Conservation (phyloP, 2,329 filamentous ascomycete species). For the Cordyceps fumosorosea region DNA sequence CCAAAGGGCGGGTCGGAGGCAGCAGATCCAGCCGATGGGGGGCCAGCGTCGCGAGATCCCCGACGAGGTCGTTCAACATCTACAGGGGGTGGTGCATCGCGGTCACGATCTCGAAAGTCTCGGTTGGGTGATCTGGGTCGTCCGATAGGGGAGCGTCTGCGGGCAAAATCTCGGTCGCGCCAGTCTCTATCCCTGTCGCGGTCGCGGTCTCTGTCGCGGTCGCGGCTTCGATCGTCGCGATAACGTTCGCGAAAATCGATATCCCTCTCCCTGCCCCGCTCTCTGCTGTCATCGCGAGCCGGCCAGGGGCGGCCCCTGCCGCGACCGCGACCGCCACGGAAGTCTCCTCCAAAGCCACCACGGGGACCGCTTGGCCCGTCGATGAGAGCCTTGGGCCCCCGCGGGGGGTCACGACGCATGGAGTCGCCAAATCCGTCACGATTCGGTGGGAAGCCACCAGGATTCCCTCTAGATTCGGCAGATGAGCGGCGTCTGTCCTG, state of each 20-base stretch:
- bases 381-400: slow-evolving; percentile 73
- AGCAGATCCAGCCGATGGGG: slow-evolving; percentile 63
- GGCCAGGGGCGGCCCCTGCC: slow-evolving; percentile 53
- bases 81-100: slow-evolving; percentile 53
- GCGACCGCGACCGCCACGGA: slow-evolving; percentile 46
- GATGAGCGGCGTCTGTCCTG: slow-evolving; percentile 65
- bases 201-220: slow-evolving; percentile 53
- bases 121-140: slow-evolving; percentile 60
- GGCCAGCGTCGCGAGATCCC: slow-evolving; percentile 62
- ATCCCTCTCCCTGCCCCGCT: slow-evolving; percentile 54
- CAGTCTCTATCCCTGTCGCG: slow-evolving; percentile 45
- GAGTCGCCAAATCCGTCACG: slow-evolving; percentile 53
- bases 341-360: slow-evolving; percentile 59
- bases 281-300: slow-evolving; percentile 54
- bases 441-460: slow-evolving; percentile 53
- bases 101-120: slow-evolving; percentile 55
- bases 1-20: slow-evolving; percentile 61
- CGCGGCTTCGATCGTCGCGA: slow-evolving; percentile 53
- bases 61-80: slow-evolving; percentile 62
- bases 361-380: slow-evolving; percentile 63
- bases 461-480: slow-evolving; percentile 49
- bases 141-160: slow-evolving; percentile 52
- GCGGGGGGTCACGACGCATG: slow-evolving; percentile 62
- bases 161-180: slow-evolving; percentile 34
- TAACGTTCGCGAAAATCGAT: slow-evolving; percentile 54